Evolutionary conservation across 2,329 filamentous ascomycete genomes (phyloP), one percentile per base, ranked within the genome.

Genomic region (Conoideocrella luteorostrata): DNA sequence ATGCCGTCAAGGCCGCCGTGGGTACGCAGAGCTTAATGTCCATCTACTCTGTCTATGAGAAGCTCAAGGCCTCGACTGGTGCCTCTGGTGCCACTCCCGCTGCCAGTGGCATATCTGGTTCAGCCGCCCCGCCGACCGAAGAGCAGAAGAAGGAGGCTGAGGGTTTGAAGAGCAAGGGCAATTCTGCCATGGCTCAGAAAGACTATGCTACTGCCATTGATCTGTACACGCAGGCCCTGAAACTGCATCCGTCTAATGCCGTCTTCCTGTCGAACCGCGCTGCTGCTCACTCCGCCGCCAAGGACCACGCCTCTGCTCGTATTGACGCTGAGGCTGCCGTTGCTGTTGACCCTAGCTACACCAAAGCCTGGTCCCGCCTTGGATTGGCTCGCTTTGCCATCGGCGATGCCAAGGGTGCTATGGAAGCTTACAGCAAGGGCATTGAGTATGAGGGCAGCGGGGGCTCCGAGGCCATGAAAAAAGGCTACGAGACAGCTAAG

Each of bases 201-300:
- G 88, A 97, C 67, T 96, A 96, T 72, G 58, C 74, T 36, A 59
- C 71, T 33, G 93, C 93, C 49, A 88, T 97, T 62, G 82, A 88
- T 55, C 74, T 86, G 53, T 98, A 98, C 75, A 88, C 87, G 21
- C 77, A 91, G 65, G 93, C 93, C 4, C 80, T 98, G 21, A 75
- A 79, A 44, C 73, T 96, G 42, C 70, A 87, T 54, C 88, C 93
- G 2, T 73, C 79, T 52, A 97, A 98, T 70, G 87, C 90, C 30
- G 93, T 98, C 67, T 98, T 93, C 75, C 84, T 98, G 32, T 95
- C 88, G 50, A 98, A 98, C 79, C 88, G 93, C 53, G 93, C 93
- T 10, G 93, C 93, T 37, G 93, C 93, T 5, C 87, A 95, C 75
- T 89, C 84, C 22, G 91, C 88, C 18, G 81, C 81, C 49, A 80